phyloP scores from a whole-genome alignment of 2,329 filamentous ascomycete species.

The Xylaria polymorpha region DNA sequence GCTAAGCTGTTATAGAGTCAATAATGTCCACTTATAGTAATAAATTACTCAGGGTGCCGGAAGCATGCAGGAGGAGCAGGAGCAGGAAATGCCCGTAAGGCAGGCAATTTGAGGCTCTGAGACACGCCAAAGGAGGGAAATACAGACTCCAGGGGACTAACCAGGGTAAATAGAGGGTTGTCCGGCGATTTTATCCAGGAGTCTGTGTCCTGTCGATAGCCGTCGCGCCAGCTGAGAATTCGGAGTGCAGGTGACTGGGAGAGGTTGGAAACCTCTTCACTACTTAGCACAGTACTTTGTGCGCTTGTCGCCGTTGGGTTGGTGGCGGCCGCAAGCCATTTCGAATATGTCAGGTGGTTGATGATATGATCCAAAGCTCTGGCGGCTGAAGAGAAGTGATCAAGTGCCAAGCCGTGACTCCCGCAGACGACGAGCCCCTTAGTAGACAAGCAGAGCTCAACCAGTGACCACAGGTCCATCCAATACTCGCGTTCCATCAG shows the following conservation, averaged over 20 bases:
- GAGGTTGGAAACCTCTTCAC: slow-evolving; percentile 42
- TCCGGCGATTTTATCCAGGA: slow-evolving; percentile 37
- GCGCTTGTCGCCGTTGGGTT: slow-evolving; percentile 15
- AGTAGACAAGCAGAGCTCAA: slow-evolving; percentile 39
- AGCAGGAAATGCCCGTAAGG: no score
- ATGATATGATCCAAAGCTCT: slow-evolving; percentile 43
- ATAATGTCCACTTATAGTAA: no score
- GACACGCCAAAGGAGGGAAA: no score
- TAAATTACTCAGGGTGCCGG: no score
- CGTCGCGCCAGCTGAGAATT: slow-evolving; percentile 36
- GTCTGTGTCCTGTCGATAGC: slow-evolving; percentile 35
- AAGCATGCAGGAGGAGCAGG: no score
- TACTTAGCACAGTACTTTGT: slow-evolving; percentile 22
- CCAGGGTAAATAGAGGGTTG: slow-evolving; percentile 36
- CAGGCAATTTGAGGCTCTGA: no score
- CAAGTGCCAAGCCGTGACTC: slow-evolving; percentile 34
- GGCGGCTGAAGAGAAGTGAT: slow-evolving; percentile 39
- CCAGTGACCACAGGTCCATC: slow-evolving; percentile 41
- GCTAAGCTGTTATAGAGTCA: slow-evolving; percentile 12
- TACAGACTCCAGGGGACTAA: no score
- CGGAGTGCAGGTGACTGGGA: slow-evolving; percentile 39
- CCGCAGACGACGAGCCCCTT: slow-evolving; percentile 41
- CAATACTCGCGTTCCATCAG: slow-evolving; percentile 43
- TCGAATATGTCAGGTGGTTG: slow-evolving; percentile 42
- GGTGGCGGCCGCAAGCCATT: slow-evolving; percentile 40